Evolutionary conservation across 2,329 filamentous ascomycete genomes (phyloP).

Genomic region (Tolypocladium tundrense): DNA sequence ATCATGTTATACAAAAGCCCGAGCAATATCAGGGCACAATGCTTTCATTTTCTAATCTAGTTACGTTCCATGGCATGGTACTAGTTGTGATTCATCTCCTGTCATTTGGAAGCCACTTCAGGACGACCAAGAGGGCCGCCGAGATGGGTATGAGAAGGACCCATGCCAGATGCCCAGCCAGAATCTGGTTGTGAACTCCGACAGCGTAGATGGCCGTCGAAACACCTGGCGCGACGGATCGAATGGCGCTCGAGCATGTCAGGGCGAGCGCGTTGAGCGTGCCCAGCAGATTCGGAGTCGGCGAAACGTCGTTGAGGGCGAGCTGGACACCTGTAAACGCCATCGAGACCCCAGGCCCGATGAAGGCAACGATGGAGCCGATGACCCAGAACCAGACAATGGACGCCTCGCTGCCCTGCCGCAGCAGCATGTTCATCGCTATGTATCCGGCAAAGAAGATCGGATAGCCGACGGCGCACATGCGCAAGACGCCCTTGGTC

Average conservation of each 20-base stretch:
- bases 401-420: slow-evolving; percentile 23
- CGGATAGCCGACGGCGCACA: slow-evolving; percentile 47
- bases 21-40: no score
- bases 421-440: slow-evolving; percentile 37
- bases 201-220: slow-evolving; percentile 60
- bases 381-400: slow-evolving; percentile 45
- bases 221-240: slow-evolving; percentile 55
- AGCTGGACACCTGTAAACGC: slow-evolving; percentile 63
- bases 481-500: slow-evolving; percentile 53
- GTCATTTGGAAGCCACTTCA: slow-evolving; percentile 17
- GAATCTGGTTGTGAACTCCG: slow-evolving; percentile 50
- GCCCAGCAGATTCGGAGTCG: slow-evolving; percentile 52
- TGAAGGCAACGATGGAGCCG: slow-evolving; percentile 30
- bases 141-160: slow-evolving; percentile 21
- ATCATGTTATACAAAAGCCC: not conserved
- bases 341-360: slow-evolving; percentile 56
- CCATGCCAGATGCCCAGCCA: slow-evolving; percentile 46
- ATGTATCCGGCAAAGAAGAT: slow-evolving; percentile 52
- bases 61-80: not conserved
- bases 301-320: slow-evolving; percentile 63
- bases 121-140: slow-evolving; percentile 12
- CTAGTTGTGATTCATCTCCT: slow-evolving; percentile 1
- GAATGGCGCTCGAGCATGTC: slow-evolving; percentile 48
- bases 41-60: not conserved
- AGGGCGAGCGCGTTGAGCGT: slow-evolving; percentile 57